These are phyloP conservation scores for Striga hermonthica DNA, from an alignment of 305 asterid species.

Conservation along the genomic window DNA sequence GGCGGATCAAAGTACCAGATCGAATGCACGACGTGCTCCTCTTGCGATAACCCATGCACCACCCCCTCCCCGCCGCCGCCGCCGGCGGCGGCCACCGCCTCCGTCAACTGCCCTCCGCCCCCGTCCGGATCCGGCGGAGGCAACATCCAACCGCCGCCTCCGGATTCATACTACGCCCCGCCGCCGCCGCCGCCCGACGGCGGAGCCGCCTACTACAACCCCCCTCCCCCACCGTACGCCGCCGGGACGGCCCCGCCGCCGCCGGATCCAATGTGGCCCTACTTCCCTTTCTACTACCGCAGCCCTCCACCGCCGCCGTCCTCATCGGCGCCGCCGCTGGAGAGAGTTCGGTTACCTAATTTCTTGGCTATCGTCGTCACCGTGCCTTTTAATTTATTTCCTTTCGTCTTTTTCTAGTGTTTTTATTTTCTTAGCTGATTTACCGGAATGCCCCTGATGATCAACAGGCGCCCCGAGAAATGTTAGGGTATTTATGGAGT, in stretches of 20 bases:
- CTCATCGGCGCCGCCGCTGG: conserved; percentile 21
- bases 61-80: conserved; percentile 38
- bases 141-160: conserved; percentile 35
- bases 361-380: conserved; percentile 26
- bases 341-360: conserved; percentile 1
- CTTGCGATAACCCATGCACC: conserved; percentile 70
- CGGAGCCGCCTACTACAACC: conserved; percentile 20
- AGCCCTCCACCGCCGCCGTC: conserved; percentile 47
- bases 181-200: conserved; percentile 25
- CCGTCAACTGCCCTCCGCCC: conserved; percentile 41
- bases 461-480: not conserved
- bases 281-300: conserved; percentile 54
- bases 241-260: conserved; percentile 67
- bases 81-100: conserved; percentile 31
- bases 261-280: conserved; percentile 68
- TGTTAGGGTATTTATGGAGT: not conserved
- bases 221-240: conserved; percentile 45
- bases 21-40: conserved; percentile 76
- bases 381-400: conserved; percentile 1
- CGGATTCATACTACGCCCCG: conserved; percentile 28
- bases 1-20: conserved; percentile 65
- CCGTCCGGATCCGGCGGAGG: conserved; percentile 33
- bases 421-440: not conserved
- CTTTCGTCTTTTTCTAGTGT: not conserved
- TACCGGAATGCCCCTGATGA: conserved; percentile 17